These are phyloP conservation scores for Diutina siamensis DNA, from an alignment of 1,139 yeast genomes.

Conservation along the genomic window DNA sequence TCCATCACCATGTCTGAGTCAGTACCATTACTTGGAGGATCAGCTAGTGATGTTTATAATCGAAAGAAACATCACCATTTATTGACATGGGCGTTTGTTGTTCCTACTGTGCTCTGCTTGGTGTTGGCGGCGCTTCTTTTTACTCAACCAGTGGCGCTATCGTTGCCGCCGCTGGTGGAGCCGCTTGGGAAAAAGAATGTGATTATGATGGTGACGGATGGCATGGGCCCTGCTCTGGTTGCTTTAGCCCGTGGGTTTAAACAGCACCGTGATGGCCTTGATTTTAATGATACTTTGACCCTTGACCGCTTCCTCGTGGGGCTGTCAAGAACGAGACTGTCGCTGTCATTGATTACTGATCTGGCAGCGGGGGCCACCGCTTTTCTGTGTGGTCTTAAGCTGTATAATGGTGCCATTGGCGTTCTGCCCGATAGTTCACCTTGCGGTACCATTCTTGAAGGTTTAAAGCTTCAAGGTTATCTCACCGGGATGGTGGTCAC, in stretches of 20 bases:
- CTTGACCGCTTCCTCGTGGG: slow-evolving; percentile 66
- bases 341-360: slow-evolving; percentile 65
- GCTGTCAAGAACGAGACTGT: slow-evolving; percentile 65
- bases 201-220: slow-evolving; percentile 82
- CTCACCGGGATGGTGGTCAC: slow-evolving; percentile 80
- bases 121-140: neutral
- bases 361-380: slow-evolving; percentile 96
- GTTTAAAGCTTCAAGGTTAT: slow-evolving; percentile 67
- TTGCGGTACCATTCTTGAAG: slow-evolving; percentile 77
- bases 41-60: neutral
- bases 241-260: slow-evolving; percentile 63
- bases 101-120: neutral
- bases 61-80: neutral
- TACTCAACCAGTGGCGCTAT: neutral
- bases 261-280: slow-evolving; percentile 42
- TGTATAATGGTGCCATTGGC: slow-evolving; percentile 79
- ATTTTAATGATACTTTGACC: slow-evolving; percentile 39
- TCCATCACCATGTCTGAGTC: neutral
- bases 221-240: slow-evolving; percentile 82
- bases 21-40: neutral
- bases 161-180: neutral
- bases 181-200: slow-evolving; percentile 37
- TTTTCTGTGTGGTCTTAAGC: slow-evolving; percentile 64
- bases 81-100: neutral
- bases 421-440: slow-evolving; percentile 52